phyloP scores from a whole-genome alignment of 495 filamentous ascomycete genomes.

The Penicillium dipodomyicola region DNA sequence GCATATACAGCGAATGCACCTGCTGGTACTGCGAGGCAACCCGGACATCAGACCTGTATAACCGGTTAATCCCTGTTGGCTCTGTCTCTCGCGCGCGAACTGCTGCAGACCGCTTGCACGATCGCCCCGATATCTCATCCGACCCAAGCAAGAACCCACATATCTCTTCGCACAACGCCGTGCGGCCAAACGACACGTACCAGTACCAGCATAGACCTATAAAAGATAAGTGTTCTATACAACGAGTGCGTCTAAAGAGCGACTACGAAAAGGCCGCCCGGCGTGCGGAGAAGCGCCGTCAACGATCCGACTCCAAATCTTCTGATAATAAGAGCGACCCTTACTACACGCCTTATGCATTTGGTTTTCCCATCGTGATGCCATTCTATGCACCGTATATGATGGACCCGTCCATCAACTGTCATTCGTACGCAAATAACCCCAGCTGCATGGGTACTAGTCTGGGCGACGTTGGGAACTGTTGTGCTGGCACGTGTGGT shows the following conservation, averaged over 20 bases:
- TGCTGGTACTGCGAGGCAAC: constrained; percentile 90
- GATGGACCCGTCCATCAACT: constrained; percentile 46
- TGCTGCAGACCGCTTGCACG: constrained; percentile 49
- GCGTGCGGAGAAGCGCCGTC: constrained; percentile 58
- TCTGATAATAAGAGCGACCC: constrained; percentile 11
- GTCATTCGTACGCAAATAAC: constrained; percentile 42
- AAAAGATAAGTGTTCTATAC: no score
- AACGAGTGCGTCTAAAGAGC: constrained; percentile 29
- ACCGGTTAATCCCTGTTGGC: constrained; percentile 34
- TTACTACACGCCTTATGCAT: constrained; percentile 34
- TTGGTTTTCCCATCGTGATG: constrained; percentile 49
- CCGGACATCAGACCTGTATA: constrained; percentile 56
- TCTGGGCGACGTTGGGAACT: constrained; percentile 43
- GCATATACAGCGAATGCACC: constrained; percentile 75
- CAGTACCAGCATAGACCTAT: no score
- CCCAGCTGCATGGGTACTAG: constrained; percentile 46
- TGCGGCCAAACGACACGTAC: constrained; percentile 26
- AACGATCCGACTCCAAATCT: constrained; percentile 15
- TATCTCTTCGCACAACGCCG: constrained; percentile 67
- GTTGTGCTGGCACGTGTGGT: constrained; percentile 47
- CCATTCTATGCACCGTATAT: constrained; percentile 54
- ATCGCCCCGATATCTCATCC: constrained; percentile 54
- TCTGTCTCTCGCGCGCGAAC: constrained; percentile 33
- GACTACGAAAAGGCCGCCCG: constrained; percentile 61
- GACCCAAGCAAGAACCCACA: constrained; percentile 63